phyloP scores from a whole-genome alignment of 495 filamentous ascomycete genomes.

The Aspergillus ostianus region DNA sequence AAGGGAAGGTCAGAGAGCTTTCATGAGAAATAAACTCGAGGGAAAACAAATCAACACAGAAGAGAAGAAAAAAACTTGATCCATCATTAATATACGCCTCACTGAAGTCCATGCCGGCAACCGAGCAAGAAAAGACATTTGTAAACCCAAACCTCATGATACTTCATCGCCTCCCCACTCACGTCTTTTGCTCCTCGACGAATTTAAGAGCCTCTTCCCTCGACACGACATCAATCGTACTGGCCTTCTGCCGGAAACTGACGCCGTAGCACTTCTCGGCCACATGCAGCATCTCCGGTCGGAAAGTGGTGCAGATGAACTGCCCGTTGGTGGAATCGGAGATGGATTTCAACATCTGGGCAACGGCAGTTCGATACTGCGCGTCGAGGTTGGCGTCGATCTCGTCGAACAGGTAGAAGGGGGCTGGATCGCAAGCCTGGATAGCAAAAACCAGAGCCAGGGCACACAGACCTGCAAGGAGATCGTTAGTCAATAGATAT shows the following conservation, averaged over 20 bases:
- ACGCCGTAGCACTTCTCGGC: slow-evolving; percentile 99
- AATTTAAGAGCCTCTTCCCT: slow-evolving; percentile 87
- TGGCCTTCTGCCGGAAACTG: slow-evolving; percentile 88
- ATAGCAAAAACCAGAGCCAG: slow-evolving; percentile 98
- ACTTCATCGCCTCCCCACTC: slow-evolving; percentile 9
- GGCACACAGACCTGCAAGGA: slow-evolving; percentile 74
- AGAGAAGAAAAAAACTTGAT: slow-evolving; percentile 10
- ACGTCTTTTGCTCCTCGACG: slow-evolving; percentile 74
- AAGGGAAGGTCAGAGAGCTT: background rate
- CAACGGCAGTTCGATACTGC: slow-evolving; percentile 93
- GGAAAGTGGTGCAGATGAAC: slow-evolving; percentile 94
- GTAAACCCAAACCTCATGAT: slow-evolving; percentile 14
- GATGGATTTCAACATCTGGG: slow-evolving; percentile 78
- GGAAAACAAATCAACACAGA: slow-evolving; percentile 5
- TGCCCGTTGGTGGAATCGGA: slow-evolving; percentile 59
- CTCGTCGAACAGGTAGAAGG: slow-evolving; percentile 99
- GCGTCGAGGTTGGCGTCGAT: slow-evolving; percentile 98
- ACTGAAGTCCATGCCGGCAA: slow-evolving; percentile 20
- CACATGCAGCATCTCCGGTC: slow-evolving; percentile 91
- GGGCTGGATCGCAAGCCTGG: slow-evolving; percentile 93
- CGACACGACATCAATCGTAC: slow-evolving; percentile 83
- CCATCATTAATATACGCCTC: slow-evolving; percentile 18
- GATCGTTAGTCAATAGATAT: slow-evolving; percentile 21
- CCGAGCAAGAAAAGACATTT: slow-evolving; percentile 15
- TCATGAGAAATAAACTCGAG: background rate